Evolutionary conservation across 2,329 filamentous ascomycete species (phyloP).

Genomic region (Hypoxylon sp.): DNA sequence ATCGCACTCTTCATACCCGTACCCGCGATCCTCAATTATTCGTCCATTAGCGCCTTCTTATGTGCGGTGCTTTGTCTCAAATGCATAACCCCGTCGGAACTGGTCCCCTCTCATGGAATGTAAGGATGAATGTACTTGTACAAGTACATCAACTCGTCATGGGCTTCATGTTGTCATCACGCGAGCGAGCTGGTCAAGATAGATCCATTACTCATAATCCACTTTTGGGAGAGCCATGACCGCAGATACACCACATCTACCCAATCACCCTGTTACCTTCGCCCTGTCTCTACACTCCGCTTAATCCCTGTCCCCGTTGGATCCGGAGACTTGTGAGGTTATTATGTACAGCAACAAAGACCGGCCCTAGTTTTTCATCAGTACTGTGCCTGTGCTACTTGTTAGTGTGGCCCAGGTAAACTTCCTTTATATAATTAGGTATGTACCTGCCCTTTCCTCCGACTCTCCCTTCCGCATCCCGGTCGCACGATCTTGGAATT

Average conservation of each 20-base stretch:
- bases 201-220: slow-evolving; percentile 34
- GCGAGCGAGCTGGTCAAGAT: not conserved
- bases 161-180: not conserved
- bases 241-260: slow-evolving; percentile 18
- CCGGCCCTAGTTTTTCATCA: not conserved
- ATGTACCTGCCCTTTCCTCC: slow-evolving; percentile 34
- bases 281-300: slow-evolving; percentile 11
- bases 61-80: slow-evolving; percentile 11
- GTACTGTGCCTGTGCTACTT: not conserved
- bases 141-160: not conserved
- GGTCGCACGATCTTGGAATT: slow-evolving; percentile 32
- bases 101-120: slow-evolving; percentile 6
- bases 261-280: slow-evolving; percentile 33
- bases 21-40: not conserved
- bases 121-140: slow-evolving; percentile 8
- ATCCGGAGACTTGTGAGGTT: slow-evolving; percentile 34
- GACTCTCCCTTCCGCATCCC: slow-evolving; percentile 22
- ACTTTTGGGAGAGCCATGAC: slow-evolving; percentile 30
- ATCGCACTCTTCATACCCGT: not conserved
- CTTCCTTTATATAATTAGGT: slow-evolving; percentile 34
- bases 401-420: not conserved
- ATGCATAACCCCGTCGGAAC: slow-evolving; percentile 23
- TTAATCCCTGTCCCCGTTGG: slow-evolving; percentile 39
- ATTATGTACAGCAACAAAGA: slow-evolving; percentile 27
- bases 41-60: not conserved